phyloP scores from a whole-genome alignment of 2,329 filamentous ascomycete genomes.

The Aspergillus sp. region DNA sequence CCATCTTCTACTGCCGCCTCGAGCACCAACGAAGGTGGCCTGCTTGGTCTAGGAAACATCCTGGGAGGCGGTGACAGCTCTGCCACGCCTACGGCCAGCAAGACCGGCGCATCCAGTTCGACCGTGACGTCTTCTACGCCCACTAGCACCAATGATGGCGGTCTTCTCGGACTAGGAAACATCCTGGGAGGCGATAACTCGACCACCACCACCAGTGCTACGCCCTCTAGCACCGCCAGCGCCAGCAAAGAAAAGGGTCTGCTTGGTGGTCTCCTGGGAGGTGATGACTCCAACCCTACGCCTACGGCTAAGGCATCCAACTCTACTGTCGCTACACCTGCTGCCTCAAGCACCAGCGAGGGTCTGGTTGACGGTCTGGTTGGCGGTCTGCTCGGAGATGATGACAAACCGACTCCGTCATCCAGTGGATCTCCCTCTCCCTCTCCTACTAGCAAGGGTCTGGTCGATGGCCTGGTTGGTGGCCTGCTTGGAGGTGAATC shows the following conservation, averaged over 20 bases:
- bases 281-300: background rate
- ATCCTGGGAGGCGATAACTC: background rate
- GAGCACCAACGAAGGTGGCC: background rate
- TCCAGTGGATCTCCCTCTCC: constrained; percentile 1
- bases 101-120: background rate
- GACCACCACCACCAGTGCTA: background rate
- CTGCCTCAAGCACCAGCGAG: background rate
- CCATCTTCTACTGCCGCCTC: background rate
- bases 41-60: background rate
- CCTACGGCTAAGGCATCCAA: background rate
- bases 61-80: background rate
- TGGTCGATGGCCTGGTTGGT: constrained; percentile 1
- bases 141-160: background rate
- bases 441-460: background rate
- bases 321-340: background rate
- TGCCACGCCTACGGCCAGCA: background rate
- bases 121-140: background rate
- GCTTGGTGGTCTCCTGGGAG: background rate
- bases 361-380: background rate
- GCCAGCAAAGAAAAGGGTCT: background rate
- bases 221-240: background rate
- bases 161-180: background rate
- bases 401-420: constrained; percentile 1
- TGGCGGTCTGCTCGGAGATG: background rate
- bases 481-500: background rate